Conservation (phyloP, 129 eudicot species). For the Glebionis coronaria region DNA sequence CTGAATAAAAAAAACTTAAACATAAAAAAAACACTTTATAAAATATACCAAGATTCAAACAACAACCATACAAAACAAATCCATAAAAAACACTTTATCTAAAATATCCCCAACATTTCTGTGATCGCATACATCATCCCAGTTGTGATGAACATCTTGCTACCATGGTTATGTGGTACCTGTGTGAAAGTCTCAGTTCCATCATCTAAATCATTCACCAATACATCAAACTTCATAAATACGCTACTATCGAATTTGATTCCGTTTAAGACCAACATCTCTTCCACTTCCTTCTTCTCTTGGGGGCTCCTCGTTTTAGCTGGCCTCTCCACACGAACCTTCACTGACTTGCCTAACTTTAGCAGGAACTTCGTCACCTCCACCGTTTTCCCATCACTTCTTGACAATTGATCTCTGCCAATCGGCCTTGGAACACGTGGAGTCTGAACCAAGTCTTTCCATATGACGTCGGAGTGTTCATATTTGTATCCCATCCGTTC, state of each 20-base stretch:
- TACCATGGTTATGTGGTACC: slow-evolving; percentile 33
- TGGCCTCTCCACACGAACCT: slow-evolving; percentile 44
- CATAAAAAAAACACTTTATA: too few relatives aligned
- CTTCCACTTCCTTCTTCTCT: slow-evolving; percentile 37
- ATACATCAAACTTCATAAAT: slow-evolving; percentile 42
- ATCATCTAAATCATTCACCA: slow-evolving; percentile 38
- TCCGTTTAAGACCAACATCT: slow-evolving; percentile 38
- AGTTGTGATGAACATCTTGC: slow-evolving; percentile 3
- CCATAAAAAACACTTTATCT: too few relatives aligned
- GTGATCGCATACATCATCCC: slow-evolving; percentile 32
- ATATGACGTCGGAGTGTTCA: slow-evolving; percentile 30
- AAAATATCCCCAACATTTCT: slow-evolving; percentile 47
- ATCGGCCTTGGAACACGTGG: slow-evolving; percentile 33
- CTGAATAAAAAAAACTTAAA: too few relatives aligned
- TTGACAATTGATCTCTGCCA: neutral
- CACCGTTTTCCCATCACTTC: neutral
- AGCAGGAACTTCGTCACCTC: slow-evolving; percentile 23
- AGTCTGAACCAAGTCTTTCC: slow-evolving; percentile 29
- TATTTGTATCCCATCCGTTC: slow-evolving; percentile 30
- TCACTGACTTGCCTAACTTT: slow-evolving; percentile 28
- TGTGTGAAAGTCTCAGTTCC: slow-evolving; percentile 33
- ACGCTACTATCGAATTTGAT: slow-evolving; percentile 27
- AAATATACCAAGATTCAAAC: too few relatives aligned
- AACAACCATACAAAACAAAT: too few relatives aligned
- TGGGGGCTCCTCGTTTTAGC: slow-evolving; percentile 27